Evolutionary conservation across 352 stramenopile species (phyloP).

Genomic region (Plasmopara viticola): DNA sequence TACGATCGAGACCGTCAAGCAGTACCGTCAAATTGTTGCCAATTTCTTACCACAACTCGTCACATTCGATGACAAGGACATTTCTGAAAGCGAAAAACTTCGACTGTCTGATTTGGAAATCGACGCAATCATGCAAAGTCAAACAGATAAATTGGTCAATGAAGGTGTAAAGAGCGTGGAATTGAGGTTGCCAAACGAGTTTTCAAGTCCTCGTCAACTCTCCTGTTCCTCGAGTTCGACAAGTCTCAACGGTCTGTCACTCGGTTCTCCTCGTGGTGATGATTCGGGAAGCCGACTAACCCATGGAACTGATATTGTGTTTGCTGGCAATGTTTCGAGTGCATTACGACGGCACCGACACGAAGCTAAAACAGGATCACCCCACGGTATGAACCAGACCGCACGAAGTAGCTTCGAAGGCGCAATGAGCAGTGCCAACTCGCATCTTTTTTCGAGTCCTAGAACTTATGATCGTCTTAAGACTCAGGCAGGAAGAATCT

Average conservation of each 20-base stretch:
- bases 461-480: no score
- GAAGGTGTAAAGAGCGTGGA: no score
- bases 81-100: conserved; percentile 31
- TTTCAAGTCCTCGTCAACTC: no score
- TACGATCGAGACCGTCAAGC: conserved; percentile 42
- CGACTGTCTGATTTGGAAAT: no score
- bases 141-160: no score
- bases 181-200: no score
- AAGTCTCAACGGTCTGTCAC: conserved; percentile 10
- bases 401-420: no score
- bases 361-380: conserved; percentile 39
- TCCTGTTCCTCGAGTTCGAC: conserved; percentile 10
- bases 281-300: conserved; percentile 77
- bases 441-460: no score
- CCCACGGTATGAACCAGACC: no score
- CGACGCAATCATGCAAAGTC: no score
- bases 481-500: conserved; percentile 27
- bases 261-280: conserved; percentile 26
- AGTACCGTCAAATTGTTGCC: conserved; percentile 60
- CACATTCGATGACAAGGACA: conserved; percentile 42
- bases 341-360: conserved; percentile 63
- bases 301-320: conserved; percentile 82
- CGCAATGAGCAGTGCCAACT: no score
- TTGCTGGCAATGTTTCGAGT: conserved; percentile 85
- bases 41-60: conserved; percentile 70